Conservation (phyloP, 805 yeast species). For the Candida krabiensis region DNA sequence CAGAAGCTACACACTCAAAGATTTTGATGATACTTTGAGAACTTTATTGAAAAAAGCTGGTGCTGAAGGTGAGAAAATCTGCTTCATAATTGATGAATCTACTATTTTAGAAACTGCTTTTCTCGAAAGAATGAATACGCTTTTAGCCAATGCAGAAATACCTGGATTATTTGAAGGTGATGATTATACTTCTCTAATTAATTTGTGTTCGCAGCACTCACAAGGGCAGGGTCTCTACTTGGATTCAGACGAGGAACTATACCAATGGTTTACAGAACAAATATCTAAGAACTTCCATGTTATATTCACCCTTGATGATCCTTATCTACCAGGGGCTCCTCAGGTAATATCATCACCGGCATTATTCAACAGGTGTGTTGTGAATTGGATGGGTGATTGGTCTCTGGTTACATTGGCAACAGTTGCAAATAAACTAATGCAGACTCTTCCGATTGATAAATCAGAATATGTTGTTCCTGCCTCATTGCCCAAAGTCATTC, state of each 20-base stretch:
- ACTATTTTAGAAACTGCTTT: slow-evolving; percentile 74
- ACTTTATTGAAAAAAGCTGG: slow-evolving; percentile 50
- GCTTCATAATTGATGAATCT: slow-evolving; percentile 81
- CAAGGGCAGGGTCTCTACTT: slow-evolving; percentile 59
- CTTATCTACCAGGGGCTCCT: slow-evolving; percentile 35
- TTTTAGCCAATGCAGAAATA: slow-evolving; percentile 89
- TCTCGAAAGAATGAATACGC: slow-evolving; percentile 86
- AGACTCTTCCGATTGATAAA: slow-evolving; percentile 50
- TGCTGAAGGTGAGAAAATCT: slow-evolving; percentile 56
- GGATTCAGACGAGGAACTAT: slow-evolving; percentile 68
- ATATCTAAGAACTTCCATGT: slow-evolving; percentile 77
- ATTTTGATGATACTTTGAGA: slow-evolving; percentile 69
- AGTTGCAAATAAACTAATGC: slow-evolving; percentile 40
- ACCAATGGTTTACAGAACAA: slow-evolving; percentile 70
- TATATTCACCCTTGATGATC: slow-evolving; percentile 69
- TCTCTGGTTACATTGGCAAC: slow-evolving; percentile 45
- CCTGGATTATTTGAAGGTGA: slow-evolving; percentile 88
- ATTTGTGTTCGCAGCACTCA: slow-evolving; percentile 55
- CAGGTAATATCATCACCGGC: slow-evolving; percentile 80
- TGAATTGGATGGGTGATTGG: slow-evolving; percentile 92
- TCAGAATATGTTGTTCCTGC: slow-evolving; percentile 40
- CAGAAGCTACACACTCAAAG: slow-evolving; percentile 50
- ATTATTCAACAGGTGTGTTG: slow-evolving; percentile 81
- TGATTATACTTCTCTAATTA: slow-evolving; percentile 53
- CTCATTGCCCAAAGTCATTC: slow-evolving; percentile 13